A percentile compares a stretch with the other conserved stretches of the same genome.
Conservation (phyloP, 1,139 yeast genomes). For the Geotrichum carabidarum region DNA sequence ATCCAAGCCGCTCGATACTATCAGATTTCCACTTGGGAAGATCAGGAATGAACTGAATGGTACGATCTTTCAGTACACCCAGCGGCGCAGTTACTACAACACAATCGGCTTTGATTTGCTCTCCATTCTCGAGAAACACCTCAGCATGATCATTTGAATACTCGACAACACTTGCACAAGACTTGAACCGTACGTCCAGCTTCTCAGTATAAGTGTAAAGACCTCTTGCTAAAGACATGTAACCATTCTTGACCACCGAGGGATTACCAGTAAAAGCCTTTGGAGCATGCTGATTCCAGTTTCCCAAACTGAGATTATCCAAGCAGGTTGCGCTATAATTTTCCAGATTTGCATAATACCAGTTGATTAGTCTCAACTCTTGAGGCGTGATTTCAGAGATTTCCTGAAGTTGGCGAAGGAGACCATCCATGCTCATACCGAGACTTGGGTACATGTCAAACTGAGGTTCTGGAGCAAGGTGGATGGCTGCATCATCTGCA, state of each 20-base stretch:
- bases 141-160: constrained; percentile 32
- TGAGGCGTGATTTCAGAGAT: constrained; percentile 35
- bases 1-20: constrained; percentile 41
- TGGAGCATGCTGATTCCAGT: constrained; percentile 43
- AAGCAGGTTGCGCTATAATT: constrained; percentile 39
- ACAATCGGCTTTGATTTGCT: constrained; percentile 39
- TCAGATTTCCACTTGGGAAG: constrained; percentile 42
- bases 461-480: constrained; percentile 38
- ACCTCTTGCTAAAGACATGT: constrained; percentile 38
- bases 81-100: constrained; percentile 42
- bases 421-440: constrained; percentile 39
- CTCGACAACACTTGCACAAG: constrained; percentile 39
- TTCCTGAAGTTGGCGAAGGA: constrained; percentile 34
- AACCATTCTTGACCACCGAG: constrained; percentile 39
- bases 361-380: constrained; percentile 38
- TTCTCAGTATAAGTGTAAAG: constrained; percentile 40
- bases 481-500: constrained; percentile 25
- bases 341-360: constrained; percentile 44
- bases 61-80: constrained; percentile 40
- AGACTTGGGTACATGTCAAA: constrained; percentile 37
- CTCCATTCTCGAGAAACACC: constrained; percentile 40
- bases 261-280: constrained; percentile 42
- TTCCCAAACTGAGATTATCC: constrained; percentile 37
- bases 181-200: constrained; percentile 41
- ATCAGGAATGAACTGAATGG: constrained; percentile 42